Percentiles rank a stretch among this genome's conserved stretches.
Conservation (phyloP, 176 grass and related monocot genomes). For the Rhynchospora tenuis region DNA sequence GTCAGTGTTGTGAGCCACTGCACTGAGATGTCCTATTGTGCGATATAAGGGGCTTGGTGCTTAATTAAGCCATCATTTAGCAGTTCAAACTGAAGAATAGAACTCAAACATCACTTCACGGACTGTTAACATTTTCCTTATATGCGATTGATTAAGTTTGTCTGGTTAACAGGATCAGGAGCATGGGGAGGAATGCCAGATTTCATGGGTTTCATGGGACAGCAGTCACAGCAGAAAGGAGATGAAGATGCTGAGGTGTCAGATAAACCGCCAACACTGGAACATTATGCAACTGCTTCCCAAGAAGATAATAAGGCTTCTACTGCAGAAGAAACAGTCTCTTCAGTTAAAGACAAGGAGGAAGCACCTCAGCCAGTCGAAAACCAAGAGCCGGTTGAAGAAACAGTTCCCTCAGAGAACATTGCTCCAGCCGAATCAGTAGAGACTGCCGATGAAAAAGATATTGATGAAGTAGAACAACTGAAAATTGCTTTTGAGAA, state of each 20-base stretch:
- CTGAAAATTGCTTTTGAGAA: conserved; percentile 26
- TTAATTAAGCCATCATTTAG: neutral
- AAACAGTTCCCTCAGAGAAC: conserved; percentile 22
- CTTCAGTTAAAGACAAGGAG: conserved; percentile 23
- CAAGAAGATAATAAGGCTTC: conserved; percentile 40
- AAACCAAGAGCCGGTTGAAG: conserved; percentile 24
- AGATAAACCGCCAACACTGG: conserved; percentile 22
- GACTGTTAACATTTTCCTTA: neutral
- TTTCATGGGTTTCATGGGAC: conserved; percentile 89
- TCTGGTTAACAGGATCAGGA: conserved; percentile 11
- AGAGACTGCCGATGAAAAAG: conserved; percentile 29
- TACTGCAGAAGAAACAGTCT: conserved; percentile 19
- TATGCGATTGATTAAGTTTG: neutral
- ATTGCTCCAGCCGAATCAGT: conserved; percentile 7
- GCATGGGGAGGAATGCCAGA: conserved; percentile 26
- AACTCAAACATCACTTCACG: neutral
- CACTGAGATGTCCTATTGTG: neutral
- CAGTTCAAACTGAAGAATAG: neutral
- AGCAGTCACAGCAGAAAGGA: conserved; percentile 28
- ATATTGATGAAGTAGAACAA: conserved; percentile 31
- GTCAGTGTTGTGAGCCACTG: neutral
- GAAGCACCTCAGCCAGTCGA: conserved; percentile 13
- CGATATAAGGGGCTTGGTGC: neutral
- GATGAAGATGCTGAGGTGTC: conserved; percentile 46
- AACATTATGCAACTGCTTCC: conserved; percentile 22